Conservation (phyloP, 1,284 basidiomycete genomes). For the Puccinia brachypodii region DNA sequence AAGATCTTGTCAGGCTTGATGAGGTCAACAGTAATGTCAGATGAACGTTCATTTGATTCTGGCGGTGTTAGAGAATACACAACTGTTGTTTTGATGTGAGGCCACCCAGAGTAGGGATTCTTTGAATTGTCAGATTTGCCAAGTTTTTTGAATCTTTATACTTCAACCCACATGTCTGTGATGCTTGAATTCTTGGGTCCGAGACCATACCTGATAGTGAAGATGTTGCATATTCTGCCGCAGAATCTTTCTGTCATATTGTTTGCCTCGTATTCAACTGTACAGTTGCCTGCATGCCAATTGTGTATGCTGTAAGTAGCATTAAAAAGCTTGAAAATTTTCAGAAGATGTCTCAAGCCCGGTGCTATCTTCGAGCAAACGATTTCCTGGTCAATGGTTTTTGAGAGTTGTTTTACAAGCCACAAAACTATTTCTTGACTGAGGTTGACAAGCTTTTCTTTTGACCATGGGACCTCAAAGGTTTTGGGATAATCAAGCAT, state of each 20-base stretch:
- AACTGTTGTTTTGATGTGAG: not conserved
- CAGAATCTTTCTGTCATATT: not conserved
- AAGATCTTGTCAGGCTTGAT: not conserved
- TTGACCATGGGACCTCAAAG: not conserved
- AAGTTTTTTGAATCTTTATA: not conserved
- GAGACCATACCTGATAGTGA: not conserved
- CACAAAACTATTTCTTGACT: not conserved
- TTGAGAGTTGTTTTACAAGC: not conserved
- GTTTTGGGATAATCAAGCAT: not conserved
- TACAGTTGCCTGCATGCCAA: not conserved
- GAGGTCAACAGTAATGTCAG: not conserved
- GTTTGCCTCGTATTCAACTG: not conserved
- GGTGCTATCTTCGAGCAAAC: not conserved
- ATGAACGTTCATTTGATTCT: not conserved
- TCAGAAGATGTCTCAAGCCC: not conserved
- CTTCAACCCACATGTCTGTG: slow-evolving; percentile 4
- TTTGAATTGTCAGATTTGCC: not conserved
- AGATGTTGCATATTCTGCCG: not conserved
- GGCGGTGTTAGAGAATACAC: not conserved
- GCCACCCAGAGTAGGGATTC: not conserved
- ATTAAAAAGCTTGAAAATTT: not conserved
- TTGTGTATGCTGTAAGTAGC: not conserved
- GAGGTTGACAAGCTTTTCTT: not conserved
- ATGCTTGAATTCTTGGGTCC: not conserved
- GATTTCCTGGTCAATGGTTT: not conserved